Evolutionary conservation across 331 rosid genomes (phyloP).

Genomic region (Malus hybrid): DNA sequence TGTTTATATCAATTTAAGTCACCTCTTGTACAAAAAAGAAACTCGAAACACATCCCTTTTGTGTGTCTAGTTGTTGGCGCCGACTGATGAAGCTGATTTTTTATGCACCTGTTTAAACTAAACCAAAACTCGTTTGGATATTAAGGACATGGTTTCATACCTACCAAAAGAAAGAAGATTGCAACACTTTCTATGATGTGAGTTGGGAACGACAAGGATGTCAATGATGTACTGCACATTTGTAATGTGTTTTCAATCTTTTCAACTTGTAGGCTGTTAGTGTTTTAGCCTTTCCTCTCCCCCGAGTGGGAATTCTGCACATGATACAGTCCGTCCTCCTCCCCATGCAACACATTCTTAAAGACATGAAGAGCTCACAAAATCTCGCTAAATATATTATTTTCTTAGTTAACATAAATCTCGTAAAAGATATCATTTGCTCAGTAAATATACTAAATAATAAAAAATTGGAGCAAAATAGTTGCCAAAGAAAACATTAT

Average conservation of each 20-base stretch:
- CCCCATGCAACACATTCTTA: no score
- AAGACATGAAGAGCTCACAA: no score
- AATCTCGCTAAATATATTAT: no score
- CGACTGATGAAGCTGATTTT: background rate
- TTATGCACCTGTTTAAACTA: background rate
- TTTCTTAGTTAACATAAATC: no score
- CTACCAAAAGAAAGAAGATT: background rate
- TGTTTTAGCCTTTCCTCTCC: background rate
- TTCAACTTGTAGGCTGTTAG: background rate
- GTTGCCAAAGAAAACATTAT: no score
- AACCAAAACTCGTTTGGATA: background rate
- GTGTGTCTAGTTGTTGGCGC: background rate
- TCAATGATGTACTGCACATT: background rate
- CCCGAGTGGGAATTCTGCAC: background rate
- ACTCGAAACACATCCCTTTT: background rate
- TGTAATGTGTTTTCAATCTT: background rate
- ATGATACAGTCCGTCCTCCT: background rate
- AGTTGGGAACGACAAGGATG: background rate
- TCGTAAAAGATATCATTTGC: no score
- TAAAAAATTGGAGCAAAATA: no score
- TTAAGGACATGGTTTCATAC: background rate
- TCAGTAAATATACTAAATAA: no score
- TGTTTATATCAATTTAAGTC: no score
- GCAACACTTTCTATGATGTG: background rate
- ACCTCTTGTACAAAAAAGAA: background rate